Conservation (phyloP, 1,284 basidiomycete genomes). For the Cutaneotrichosporon cutaneum region DNA sequence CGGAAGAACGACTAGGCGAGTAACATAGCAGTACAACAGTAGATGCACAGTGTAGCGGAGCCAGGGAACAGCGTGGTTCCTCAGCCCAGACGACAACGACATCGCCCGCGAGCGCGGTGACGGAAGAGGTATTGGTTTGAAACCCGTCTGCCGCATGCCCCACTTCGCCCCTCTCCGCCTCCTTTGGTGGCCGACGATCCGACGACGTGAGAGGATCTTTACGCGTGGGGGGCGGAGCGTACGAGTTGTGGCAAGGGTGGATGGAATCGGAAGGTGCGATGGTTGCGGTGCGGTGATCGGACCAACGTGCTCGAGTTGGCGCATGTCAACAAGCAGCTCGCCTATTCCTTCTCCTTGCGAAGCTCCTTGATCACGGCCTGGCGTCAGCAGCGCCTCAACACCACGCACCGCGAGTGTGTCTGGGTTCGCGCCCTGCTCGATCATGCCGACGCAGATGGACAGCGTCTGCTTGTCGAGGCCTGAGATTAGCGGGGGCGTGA, state of each 20-base stretch:
- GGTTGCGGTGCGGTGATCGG: no score
- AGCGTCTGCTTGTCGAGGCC: constrained; percentile 51
- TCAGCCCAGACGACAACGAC: no score
- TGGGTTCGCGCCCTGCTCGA: constrained; percentile 50
- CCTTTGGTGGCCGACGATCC: no score
- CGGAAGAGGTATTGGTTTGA: no score
- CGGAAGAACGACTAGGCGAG: constrained; percentile 37
- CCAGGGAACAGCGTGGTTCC: no score
- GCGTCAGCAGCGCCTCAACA: background rate
- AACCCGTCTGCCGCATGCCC: no score
- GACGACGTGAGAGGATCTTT: no score
- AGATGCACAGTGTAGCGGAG: constrained; percentile 9
- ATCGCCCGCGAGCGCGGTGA: no score
- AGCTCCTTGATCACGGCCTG: constrained; percentile 34
- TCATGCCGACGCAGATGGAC: constrained; percentile 50
- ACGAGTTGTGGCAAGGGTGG: no score
- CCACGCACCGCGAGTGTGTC: constrained; percentile 47
- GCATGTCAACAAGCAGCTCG: background rate
- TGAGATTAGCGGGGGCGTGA: constrained; percentile 17
- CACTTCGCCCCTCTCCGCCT: no score
- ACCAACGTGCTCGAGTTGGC: background rate
- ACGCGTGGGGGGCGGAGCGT: no score
- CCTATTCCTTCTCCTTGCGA: constrained; percentile 27
- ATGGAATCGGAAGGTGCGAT: no score
- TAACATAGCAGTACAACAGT: constrained; percentile 13